Conservation (phyloP, 176 grass and related monocot species). For the Ensete glaucum region DNA sequence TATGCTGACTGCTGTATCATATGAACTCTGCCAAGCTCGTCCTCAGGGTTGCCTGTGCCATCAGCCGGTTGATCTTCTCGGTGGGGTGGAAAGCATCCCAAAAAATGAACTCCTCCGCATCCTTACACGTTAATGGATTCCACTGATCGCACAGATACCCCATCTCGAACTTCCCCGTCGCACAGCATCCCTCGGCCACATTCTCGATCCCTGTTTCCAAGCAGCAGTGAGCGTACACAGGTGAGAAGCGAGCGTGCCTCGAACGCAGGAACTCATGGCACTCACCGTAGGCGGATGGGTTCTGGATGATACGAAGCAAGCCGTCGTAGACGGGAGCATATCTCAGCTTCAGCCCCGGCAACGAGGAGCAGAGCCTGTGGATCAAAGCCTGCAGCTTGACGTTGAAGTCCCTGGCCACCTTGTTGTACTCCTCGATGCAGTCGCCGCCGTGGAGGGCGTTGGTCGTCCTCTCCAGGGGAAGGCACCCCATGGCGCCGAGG, state of each 20-base stretch:
- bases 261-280: not conserved
- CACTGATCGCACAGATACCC: not conserved
- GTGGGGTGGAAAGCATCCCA: slow-evolving; percentile 9
- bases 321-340: not conserved
- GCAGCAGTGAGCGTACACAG: not conserved
- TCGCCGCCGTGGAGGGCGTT: not conserved
- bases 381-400: slow-evolving; percentile 3
- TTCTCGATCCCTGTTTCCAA: slow-evolving; percentile 5
- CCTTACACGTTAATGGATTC: slow-evolving; percentile 1
- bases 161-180: slow-evolving; percentile 1
- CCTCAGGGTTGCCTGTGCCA: not conserved
- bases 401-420: slow-evolving; percentile 8
- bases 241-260: not conserved
- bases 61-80: not conserved
- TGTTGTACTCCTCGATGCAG: slow-evolving; percentile 14
- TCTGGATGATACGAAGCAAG: not conserved
- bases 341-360: slow-evolving; percentile 4
- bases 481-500: slow-evolving; percentile 11
- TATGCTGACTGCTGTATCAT: not conserved
- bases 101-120: not conserved
- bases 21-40: not conserved
- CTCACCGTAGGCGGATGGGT: slow-evolving; percentile 3
- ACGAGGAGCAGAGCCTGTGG: not conserved
- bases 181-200: not conserved
- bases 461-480: slow-evolving; percentile 10